Evolutionary conservation across 208 protist genomes (phyloP).

Genomic region (Zelonia costaricensis): DNA sequence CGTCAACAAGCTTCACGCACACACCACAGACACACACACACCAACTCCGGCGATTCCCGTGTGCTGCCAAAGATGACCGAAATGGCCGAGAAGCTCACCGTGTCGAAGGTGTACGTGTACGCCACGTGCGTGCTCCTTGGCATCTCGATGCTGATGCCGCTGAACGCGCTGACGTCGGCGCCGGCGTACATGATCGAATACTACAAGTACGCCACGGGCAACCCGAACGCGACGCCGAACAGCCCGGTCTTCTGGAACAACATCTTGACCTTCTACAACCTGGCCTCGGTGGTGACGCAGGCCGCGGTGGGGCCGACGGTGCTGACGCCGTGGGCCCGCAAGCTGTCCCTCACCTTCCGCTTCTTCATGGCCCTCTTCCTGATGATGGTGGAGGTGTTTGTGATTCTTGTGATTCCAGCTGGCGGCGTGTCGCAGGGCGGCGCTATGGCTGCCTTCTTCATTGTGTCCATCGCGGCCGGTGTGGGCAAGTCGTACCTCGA

Average conservation of each 20-base stretch:
- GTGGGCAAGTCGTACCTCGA: conserved; percentile 82
- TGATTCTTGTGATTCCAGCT: conserved; percentile 59
- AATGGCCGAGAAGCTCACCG: conserved; percentile 42
- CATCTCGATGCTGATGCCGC: conserved; percentile 84
- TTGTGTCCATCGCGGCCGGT: conserved; percentile 59
- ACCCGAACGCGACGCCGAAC: conserved; percentile 47
- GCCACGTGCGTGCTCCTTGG: conserved; percentile 82
- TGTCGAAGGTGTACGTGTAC: conserved; percentile 67
- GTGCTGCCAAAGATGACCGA: not conserved
- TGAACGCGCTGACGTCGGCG: conserved; percentile 85
- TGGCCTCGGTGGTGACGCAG: conserved; percentile 70
- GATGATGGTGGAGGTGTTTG: conserved; percentile 72
- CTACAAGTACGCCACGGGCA: conserved; percentile 76
- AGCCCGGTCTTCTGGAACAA: conserved; percentile 61
- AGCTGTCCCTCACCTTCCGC: conserved; percentile 53
- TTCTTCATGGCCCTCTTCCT: conserved; percentile 51
- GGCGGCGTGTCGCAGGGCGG: conserved; percentile 40
- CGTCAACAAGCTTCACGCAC: not conserved
- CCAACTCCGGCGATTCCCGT: not conserved
- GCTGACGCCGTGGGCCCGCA: conserved; percentile 46
- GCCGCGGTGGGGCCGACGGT: conserved; percentile 69
- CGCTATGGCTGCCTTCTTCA: conserved; percentile 71
- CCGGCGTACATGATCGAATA: conserved; percentile 83
- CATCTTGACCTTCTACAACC: conserved; percentile 82
- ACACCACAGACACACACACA: not conserved